Evolutionary conservation across 768 basidiomycete species (phyloP), one percentile per base, ranked within the genome.

Genomic region (Thelephora ganbajun): DNA sequence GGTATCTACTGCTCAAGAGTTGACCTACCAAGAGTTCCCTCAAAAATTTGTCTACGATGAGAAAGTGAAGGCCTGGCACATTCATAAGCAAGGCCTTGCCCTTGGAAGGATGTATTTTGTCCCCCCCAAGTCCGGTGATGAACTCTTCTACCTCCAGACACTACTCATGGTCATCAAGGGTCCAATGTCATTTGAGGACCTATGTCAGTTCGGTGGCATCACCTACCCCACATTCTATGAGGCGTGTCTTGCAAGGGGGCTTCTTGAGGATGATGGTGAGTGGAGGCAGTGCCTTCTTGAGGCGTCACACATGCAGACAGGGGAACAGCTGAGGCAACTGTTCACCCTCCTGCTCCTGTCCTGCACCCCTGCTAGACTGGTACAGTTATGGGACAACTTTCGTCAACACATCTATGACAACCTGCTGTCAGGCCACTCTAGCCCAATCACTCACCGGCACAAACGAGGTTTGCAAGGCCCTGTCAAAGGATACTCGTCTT

Each of bases 231-330:
- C 64, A 1, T 74, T 68, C 44, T 54, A 60, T 30, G 65, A 63
- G 1, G 70, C 71, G 2, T 76, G 73, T 47, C n/a, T 59, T 13
- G 62, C 63, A 19, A 43, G 46, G 5, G 71, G 69, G 1, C 62
- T 76, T 0, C 57, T 76, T 3, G 62, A 61, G 34, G 66, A 73
- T 63, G 59, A 68, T 39, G 57, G 63, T 35, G 73, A 75, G 50
- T 61, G 70, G 54, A 53, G 60, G n/a, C 48, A 44, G 18, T 71
- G 72, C 53, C 49, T 77, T 0, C 6, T 56, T n/a, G 71, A 73
- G 41, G 74, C 70, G 0, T 34, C 53, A 6, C 13, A 22, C 0
- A 68, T 72, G 54, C 63, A 69, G 33, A 65, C 63, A 5, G 73
- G 71, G 0, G 2, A 6, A 18, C 54, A 47, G 0, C 58, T 72